Base-by-base conservation (phyloP, 176 grass and related monocot species). In the Aegilops sharonensis region DNA sequence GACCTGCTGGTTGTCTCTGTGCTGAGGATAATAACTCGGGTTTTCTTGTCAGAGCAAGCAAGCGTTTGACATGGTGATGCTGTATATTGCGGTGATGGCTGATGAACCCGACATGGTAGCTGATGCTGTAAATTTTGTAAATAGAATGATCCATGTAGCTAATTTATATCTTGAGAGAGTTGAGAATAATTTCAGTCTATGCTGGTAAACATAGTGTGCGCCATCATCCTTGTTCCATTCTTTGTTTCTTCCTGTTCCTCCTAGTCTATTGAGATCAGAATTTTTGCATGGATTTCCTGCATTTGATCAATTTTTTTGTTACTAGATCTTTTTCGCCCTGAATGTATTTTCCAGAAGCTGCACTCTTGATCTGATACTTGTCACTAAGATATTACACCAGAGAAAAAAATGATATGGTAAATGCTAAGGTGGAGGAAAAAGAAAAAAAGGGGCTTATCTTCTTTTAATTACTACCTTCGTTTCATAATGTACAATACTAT, bases 121-220 rank as follows among this genome's bases (percentile, higher is more conserved):
- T 56, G 32, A n/a, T 85, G 69, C 77, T 91, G 89, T 85, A 91
- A 77, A 91, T 91, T 84, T 69, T 91, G 89, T 91, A 91, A 80
- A 91, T 91, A 91, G 70, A 72, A 64, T 88, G 61, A 81, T 81
- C 30, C 27, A 8, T 32, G 30, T 77, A 64, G 81, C 77, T 85
- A 91, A 88, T 88, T 69, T 85, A 77, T 81, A 30, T 18, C 4
- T 20, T 32, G 37, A 59, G 18, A 57, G 54, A 21, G 54, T 59
- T 21, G 18, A 76, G 68, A 76, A 84, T 30, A 39, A 17, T 80
- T 80, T 76, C 14, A 81, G 59, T 40, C 27, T 31, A 84, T 87
- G 85, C 62, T 87, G 50, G 87, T 83, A 87, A 68, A 31, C 37
- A 0, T 47, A 63, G 52, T 37, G 15, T 54, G 64, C 13, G 39